These are phyloP conservation scores for Rutstroemia sp. DNA, from an alignment of 2,329 filamentous ascomycete species.

Conservation along the genomic window DNA sequence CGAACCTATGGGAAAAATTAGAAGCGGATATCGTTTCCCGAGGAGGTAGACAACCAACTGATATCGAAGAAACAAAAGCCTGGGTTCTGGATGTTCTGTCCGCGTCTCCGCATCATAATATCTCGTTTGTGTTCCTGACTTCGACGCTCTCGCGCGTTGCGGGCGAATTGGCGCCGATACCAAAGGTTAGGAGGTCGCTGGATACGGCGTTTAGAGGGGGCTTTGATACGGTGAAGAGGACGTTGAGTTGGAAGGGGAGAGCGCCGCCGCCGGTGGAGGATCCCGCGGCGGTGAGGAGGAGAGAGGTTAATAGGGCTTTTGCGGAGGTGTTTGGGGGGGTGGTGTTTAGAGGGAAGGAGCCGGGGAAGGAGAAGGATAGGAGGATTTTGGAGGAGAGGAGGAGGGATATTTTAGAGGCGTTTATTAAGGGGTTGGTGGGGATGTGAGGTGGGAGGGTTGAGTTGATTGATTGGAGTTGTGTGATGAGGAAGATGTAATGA, in stretches of 20 bases:
- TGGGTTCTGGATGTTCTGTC: slow-evolving; percentile 68
- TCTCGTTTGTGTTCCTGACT: slow-evolving; percentile 81
- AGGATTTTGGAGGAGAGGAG: slow-evolving; percentile 56
- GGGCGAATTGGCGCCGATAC: slow-evolving; percentile 43
- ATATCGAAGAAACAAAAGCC: slow-evolving; percentile 48
- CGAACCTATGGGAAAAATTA: slow-evolving; percentile 61
- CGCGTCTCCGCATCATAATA: slow-evolving; percentile 68
- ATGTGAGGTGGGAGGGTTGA: too few relatives aligned
- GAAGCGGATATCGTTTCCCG: slow-evolving; percentile 45
- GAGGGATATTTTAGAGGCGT: slow-evolving; percentile 61
- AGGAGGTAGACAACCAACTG: slow-evolving; percentile 36
- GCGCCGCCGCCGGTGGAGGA: slow-evolving; percentile 32
- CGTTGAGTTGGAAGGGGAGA: slow-evolving; percentile 24
- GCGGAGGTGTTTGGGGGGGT: slow-evolving; percentile 58
- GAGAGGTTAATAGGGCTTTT: slow-evolving; percentile 52
- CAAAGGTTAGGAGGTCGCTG: slow-evolving; percentile 13
- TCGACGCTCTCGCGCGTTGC: slow-evolving; percentile 61
- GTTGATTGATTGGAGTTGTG: too few relatives aligned
- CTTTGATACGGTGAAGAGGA: slow-evolving; percentile 21
- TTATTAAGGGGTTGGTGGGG: slow-evolving; percentile 31
- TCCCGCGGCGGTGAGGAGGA: slow-evolving; percentile 45
- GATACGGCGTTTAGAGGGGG: slow-evolving; percentile 17
- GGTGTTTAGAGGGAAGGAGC: slow-evolving; percentile 47
- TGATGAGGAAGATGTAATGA: too few relatives aligned
- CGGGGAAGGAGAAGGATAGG: slow-evolving; percentile 45